These are phyloP conservation scores for Penicillium paxilli DNA, from an alignment of 495 filamentous ascomycete genomes.

Conservation along the genomic window DNA sequence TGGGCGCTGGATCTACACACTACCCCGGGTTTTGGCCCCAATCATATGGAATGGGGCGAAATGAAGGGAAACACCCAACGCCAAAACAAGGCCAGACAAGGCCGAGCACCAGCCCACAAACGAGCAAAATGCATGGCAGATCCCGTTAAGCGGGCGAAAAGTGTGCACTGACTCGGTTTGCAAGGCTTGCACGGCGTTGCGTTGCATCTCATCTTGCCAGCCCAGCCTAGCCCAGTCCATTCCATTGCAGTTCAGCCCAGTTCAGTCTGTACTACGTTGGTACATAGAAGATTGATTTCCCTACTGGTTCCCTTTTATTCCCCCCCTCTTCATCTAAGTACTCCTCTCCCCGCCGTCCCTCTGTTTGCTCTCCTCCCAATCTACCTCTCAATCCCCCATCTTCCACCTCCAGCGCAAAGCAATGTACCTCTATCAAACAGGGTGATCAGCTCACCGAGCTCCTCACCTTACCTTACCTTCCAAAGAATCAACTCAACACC, in stretches of 20 bases:
- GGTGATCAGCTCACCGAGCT: constrained; percentile 7
- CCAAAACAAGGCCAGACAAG: no score
- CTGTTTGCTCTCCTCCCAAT: neutral
- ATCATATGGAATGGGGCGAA: neutral
- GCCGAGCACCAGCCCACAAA: neutral
- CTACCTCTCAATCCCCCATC: neutral
- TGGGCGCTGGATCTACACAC: neutral
- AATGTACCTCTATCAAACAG: constrained; percentile 25
- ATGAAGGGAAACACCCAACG: neutral
- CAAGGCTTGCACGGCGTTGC: neutral
- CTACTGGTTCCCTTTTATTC: no score
- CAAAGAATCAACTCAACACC: neutral
- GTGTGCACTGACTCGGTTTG: neutral
- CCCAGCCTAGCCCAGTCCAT: no score
- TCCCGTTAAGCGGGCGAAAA: neutral
- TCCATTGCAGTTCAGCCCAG: no score
- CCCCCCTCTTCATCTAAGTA: neutral
- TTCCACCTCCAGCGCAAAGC: neutral
- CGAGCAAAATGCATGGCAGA: neutral
- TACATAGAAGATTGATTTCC: no score
- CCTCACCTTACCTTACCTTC: neutral
- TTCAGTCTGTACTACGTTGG: constrained; percentile 9
- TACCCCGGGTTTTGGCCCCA: constrained; percentile 11
- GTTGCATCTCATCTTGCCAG: neutral
- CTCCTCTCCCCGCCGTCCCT: neutral